Evolutionary conservation across 2,329 filamentous ascomycete genomes (phyloP).

Genomic region (Aspergillus texensis): DNA sequence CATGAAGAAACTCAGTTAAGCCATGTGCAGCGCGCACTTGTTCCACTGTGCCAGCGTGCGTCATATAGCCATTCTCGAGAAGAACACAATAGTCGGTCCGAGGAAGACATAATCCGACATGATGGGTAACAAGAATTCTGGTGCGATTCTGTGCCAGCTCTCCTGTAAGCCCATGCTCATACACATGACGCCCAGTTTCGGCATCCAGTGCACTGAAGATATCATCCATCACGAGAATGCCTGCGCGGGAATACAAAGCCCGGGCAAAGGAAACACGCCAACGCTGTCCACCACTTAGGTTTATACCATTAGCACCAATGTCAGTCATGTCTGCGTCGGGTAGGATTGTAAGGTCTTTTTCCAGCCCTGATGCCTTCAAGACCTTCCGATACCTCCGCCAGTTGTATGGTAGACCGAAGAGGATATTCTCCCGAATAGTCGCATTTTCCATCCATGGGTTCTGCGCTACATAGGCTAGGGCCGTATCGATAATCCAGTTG

Average conservation of each 20-base stretch:
- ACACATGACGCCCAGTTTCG: constrained; percentile 77
- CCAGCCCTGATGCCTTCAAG: constrained; percentile 70
- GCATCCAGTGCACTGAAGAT: constrained; percentile 82
- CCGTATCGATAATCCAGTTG: constrained; percentile 71
- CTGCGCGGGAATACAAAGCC: constrained; percentile 76
- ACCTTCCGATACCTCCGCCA: constrained; percentile 71
- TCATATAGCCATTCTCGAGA: constrained; percentile 68
- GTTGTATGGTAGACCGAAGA: constrained; percentile 73
- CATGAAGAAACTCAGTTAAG: constrained; percentile 46
- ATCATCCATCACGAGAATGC: constrained; percentile 77
- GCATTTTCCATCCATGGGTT: constrained; percentile 87
- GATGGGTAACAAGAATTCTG: constrained; percentile 78
- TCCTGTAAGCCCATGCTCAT: constrained; percentile 73
- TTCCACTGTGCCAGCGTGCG: constrained; percentile 65
- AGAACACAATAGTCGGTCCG: constrained; percentile 75
- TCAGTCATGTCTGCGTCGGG: constrained; percentile 77
- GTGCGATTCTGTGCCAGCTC: constrained; percentile 71
- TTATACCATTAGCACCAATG: constrained; percentile 82
- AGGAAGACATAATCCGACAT: constrained; percentile 70
- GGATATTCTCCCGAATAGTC: constrained; percentile 74
- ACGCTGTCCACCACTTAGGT: constrained; percentile 80
- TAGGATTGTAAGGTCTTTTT: constrained; percentile 76
- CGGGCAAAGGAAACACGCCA: constrained; percentile 81
- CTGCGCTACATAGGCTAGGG: constrained; percentile 75
- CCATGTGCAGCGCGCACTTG: constrained; percentile 53